Evolutionary conservation across 352 stramenopile species (phyloP), one percentile per base, ranked within the genome.

Genomic region (Globisporangium iwayamae): DNA sequence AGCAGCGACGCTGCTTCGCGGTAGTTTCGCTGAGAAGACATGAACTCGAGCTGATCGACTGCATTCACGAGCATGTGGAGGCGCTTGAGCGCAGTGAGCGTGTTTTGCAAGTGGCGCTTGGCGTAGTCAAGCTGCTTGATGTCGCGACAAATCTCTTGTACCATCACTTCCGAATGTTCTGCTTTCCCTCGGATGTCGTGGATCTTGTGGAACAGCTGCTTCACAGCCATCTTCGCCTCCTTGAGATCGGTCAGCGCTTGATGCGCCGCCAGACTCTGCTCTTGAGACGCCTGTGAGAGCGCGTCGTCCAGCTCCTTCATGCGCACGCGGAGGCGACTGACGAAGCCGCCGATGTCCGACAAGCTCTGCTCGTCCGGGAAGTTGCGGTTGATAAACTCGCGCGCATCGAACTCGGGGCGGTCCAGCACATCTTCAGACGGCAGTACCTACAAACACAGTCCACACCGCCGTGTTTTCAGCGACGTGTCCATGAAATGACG

Each of bases 101-200:
- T 98, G 18, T 83, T 87, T 74, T 98, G 94, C 60, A 99, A 81
- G 63, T 99, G 96, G 20, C 90, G 87, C 74, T 99, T 99, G 47
- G 97, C 97, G 69, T 96, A 97, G 86, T 99, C 97, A 10, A 99
- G 85, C 61, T 98, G 91, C 75, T 99, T 99, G 74, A 99, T 99
- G 75, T 99, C 97, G 28, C 91, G 82, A 57, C 96, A 99, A 56
- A 99, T 99, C 76, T 99, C 96, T 60, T 98, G 79, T 10, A 99
- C 97, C 79, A 98, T 98, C 47, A 92, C 72, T 73, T 99, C 97
- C 30, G 84, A 97, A 71, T 98, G 92, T 61, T 97, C 86, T 10
- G 97, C 96, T 74, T 99, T 98, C 30, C 74, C 70, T 70, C 92
- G 89, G 43, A 99, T 98, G 43, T 96, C 85, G 41, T 88, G 73